Percentiles rank a stretch among this genome's conserved stretches.
These are phyloP conservation scores for Wickerhamomyces sp. DNA, from an alignment of 1,139 yeast species.

Conservation along the genomic window DNA sequence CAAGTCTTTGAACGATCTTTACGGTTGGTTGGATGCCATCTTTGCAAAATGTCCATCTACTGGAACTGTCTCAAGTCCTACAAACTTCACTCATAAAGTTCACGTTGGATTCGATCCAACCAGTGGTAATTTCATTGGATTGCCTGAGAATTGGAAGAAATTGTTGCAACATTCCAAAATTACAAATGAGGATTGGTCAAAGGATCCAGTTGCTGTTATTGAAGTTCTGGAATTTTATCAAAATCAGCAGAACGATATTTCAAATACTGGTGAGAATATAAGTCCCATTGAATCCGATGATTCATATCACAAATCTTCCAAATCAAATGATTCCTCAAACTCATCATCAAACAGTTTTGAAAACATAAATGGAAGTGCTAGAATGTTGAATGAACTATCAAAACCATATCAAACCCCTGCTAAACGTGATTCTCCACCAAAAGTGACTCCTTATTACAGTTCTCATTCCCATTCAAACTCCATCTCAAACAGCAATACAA, in stretches of 20 bases:
- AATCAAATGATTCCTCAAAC: constrained; percentile 18
- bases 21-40: constrained; percentile 90
- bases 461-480: constrained; percentile 6
- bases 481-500: constrained; percentile 4
- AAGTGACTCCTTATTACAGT: constrained; percentile 21
- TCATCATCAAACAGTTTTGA: constrained; percentile 16
- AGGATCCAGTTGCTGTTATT: constrained; percentile 80
- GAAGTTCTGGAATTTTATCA: constrained; percentile 88
- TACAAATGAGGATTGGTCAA: constrained; percentile 79
- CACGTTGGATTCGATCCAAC: constrained; percentile 63
- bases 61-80: constrained; percentile 75
- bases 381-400: constrained; percentile 20
- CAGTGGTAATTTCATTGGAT: constrained; percentile 68
- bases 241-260: constrained; percentile 34
- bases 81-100: constrained; percentile 71
- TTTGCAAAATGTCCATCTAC: constrained; percentile 81
- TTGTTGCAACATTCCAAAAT: constrained; percentile 71
- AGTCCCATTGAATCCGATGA: constrained; percentile 6
- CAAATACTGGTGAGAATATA: constrained; percentile 37
- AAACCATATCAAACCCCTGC: constrained; percentile 23
- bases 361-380: constrained; percentile 8
- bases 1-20: constrained; percentile 73
- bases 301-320: constrained; percentile 15
- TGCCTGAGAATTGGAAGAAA: constrained; percentile 77
- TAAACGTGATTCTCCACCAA: constrained; percentile 21